Conservation (phyloP, 2,329 filamentous ascomycete species). For the Sclerotinia minor region DNA sequence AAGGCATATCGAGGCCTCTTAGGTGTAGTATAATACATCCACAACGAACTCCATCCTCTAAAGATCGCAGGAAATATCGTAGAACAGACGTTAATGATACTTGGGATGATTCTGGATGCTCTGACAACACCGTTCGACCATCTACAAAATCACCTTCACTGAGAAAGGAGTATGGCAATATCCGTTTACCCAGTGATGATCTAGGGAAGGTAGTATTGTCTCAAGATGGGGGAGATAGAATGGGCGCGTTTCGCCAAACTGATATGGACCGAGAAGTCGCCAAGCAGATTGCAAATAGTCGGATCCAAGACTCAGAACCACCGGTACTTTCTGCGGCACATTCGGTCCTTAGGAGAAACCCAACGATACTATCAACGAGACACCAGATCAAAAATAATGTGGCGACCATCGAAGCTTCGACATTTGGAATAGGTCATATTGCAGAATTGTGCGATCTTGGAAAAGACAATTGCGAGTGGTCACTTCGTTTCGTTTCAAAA, state of each 20-base stretch:
- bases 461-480: background rate
- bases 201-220: background rate
- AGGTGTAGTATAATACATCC: constrained; percentile 1
- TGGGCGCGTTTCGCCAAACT: background rate
- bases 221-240: background rate
- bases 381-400: background rate
- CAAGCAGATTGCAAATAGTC: background rate
- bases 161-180: background rate
- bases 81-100: background rate
- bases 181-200: background rate
- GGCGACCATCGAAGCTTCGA: background rate
- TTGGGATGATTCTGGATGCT: background rate
- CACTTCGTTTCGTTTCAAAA: constrained; percentile 1
- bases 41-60: background rate
- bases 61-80: background rate
- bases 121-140: background rate
- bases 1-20: background rate
- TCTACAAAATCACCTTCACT: background rate
- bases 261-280: background rate
- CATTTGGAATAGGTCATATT: background rate
- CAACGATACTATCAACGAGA: constrained; percentile 1
- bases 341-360: background rate
- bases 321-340: constrained; percentile 5
- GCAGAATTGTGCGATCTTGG: background rate
- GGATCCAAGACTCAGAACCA: background rate